A percentile compares a stretch with the other conserved stretches of the same genome.
These are phyloP conservation scores for Beauveria sp. DNA, from an alignment of 2,329 filamentous ascomycete genomes.

Conservation along the genomic window DNA sequence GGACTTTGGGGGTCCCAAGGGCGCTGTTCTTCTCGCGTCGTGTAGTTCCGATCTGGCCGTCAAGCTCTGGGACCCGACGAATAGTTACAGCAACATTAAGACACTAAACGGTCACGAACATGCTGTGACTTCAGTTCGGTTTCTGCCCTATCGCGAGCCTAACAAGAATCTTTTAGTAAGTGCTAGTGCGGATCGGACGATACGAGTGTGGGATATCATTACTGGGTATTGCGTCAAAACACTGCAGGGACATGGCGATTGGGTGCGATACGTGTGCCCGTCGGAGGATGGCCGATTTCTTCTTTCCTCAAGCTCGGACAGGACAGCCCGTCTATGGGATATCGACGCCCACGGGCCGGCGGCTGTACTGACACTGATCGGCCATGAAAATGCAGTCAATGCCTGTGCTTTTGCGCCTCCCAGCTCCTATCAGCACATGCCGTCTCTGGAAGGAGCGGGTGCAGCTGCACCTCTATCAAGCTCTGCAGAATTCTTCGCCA, in stretches of 20 bases:
- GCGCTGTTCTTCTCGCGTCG: conserved; percentile 55
- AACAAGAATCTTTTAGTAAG: conserved; percentile 81
- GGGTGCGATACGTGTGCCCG: conserved; percentile 80
- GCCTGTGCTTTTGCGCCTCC: conserved; percentile 83
- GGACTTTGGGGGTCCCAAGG: conserved; percentile 80
- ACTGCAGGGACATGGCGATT: conserved; percentile 73
- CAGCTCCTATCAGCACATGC: conserved; percentile 65
- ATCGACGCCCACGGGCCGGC: conserved; percentile 57
- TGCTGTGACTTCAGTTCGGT: conserved; percentile 79
- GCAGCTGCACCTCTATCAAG: conserved; percentile 67
- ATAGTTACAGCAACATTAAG: conserved; percentile 91
- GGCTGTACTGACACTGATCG: conserved; percentile 69
- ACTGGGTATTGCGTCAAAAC: conserved; percentile 90
- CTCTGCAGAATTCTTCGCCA: conserved; percentile 81
- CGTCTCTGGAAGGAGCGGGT: conserved; percentile 71
- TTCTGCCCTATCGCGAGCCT: conserved; percentile 69
- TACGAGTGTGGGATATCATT: conserved; percentile 87
- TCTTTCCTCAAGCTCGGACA: conserved; percentile 74
- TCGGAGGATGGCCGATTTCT: conserved; percentile 78
- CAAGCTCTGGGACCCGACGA: conserved; percentile 87
- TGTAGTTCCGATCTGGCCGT: conserved; percentile 87
- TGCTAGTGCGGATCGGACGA: conserved; percentile 74
- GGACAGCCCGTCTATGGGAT: conserved; percentile 79
- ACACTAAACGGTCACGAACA: conserved; percentile 89
- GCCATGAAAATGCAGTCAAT: conserved; percentile 79